Base-by-base conservation (phyloP, 225 moss, liverwort and hornwort species). In the Climacium dendroides region DNA sequence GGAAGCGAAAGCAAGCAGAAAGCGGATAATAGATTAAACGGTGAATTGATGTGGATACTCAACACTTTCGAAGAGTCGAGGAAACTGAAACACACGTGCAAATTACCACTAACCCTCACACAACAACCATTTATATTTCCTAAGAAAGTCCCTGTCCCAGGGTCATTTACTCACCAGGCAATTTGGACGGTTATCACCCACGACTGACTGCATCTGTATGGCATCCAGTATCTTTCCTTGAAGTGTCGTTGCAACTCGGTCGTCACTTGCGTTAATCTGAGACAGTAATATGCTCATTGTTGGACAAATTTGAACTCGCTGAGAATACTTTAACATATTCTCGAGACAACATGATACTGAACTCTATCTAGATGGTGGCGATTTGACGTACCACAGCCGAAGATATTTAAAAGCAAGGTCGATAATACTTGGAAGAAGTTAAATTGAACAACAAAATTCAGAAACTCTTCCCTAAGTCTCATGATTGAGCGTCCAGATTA, bases 181-280 rank as follows among this genome's bases (percentile, higher is more conserved):
- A 92, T 99, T 99, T 65, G 98, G 98, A 91, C 96, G 93, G 78
- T 89, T 93, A 83, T 96, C 96, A 52, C 95, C 94, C 85, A 90
- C 91, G 71, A 99, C 97, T 64, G 97, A 96, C 88, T 91, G 95
- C 98, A 99, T 99, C 89, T 97, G 95, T 90, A 99, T 95, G 83
- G 98, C 97, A 92, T 99, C 95, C 64, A 97, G 87, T 94, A 99
- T 97, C 90, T 96, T 99, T 53, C 84, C 94, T 92, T 94, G 92
- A 34, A 99, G 87, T 86, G 96, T 94, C 57, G 95, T 79, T 83
- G 96, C 97, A 87, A 95, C 97, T 85, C 97, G 89, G 89, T 99
- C 98, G 87, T 99, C 98, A 87, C 97, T 99, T 77, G 97, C 98
- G 81, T 99, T 97, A 54, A 99, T 95, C 98, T 98, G 90, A 80